These are phyloP conservation scores for Gaeumannomyces tritici DNA, from an alignment of 2,329 filamentous ascomycete species.

Conservation along the genomic window DNA sequence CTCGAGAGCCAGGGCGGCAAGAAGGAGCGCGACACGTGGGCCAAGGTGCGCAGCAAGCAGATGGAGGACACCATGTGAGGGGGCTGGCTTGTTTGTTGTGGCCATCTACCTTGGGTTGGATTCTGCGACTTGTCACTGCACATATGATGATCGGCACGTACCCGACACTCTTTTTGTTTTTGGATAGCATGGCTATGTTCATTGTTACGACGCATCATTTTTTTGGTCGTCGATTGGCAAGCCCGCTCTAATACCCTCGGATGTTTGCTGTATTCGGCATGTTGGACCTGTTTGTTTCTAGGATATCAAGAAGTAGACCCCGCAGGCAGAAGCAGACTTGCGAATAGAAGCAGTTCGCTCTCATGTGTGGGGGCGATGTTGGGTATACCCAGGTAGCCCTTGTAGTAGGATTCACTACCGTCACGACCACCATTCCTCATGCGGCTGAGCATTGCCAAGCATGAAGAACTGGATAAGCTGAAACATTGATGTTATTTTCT, in stretches of 20 bases:
- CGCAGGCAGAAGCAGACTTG: too few relatives aligned
- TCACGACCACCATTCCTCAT: too few relatives aligned
- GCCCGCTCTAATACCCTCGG: not conserved
- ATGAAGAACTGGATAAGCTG: too few relatives aligned
- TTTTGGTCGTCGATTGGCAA: not conserved
- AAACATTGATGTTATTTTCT: too few relatives aligned
- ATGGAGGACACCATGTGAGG: conserved; percentile 57
- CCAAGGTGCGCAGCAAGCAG: conserved; percentile 55
- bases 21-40: conserved; percentile 55
- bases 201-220: not conserved
- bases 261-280: not conserved
- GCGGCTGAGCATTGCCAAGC: too few relatives aligned
- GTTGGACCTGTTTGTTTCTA: not conserved
- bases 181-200: not conserved
- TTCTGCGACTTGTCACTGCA: not conserved
- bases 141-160: not conserved
- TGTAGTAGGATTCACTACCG: too few relatives aligned
- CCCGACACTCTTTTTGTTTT: not conserved
- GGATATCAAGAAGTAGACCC: too few relatives aligned
- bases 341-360: too few relatives aligned
- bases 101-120: too few relatives aligned
- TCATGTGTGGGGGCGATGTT: too few relatives aligned
- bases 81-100: too few relatives aligned
- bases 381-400: too few relatives aligned
- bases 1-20: conserved; percentile 56